Base-by-base conservation (phyloP, 2,329 filamentous ascomycete genomes). In the Pseudopithomyces chartarum region DNA sequence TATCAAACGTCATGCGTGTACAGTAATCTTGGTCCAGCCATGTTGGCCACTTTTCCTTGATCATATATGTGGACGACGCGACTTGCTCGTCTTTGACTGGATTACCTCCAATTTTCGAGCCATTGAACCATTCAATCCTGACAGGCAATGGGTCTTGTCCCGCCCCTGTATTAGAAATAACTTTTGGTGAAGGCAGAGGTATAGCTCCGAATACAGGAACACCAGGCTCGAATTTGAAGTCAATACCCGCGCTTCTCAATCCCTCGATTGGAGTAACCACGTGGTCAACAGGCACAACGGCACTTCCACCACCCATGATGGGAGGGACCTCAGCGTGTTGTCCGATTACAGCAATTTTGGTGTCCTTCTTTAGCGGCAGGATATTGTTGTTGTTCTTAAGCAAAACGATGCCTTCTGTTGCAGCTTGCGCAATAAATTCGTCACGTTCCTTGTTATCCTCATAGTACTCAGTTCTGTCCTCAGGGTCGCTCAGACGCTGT, bases 341-440 rank as follows among this genome's bases (percentile, higher is more conserved):
- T 0, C 88, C 88, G 61, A 90, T 88, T 10, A 90, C 85, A 3
- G 87, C 87, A 56, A 90, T 81, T 8, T 33, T 39, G 13, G 38
- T 20, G 12, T 12, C 39, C 3, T 2, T 20, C 22, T 34, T 33
- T 4, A 55, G 23, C 10, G 56, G 60, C 13, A 63, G 36, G 6
- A 57, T 43, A 1, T 50, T 44, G 5, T 19, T 2, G 6, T 59
- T 39, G 17, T 63, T 63, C 46, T 63, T 63, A 10, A 63, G 22
- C 1, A 63, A 19, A 1, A 63, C 54, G 12, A 59, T 56, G 6
- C 36, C 32, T 20, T 46, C 33, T 6, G 52, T 40, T 26, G 54
- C 54, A 20, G 49, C 22, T 11, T 55, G 40, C 17, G 82, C 47
- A 17, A 42, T 19, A 13, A 36, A 17, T 5, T 33, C 32, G 17